These are phyloP conservation scores for Flaveria sonorensis DNA, from an alignment of 129 eudicot genomes.

Conservation along the genomic window DNA sequence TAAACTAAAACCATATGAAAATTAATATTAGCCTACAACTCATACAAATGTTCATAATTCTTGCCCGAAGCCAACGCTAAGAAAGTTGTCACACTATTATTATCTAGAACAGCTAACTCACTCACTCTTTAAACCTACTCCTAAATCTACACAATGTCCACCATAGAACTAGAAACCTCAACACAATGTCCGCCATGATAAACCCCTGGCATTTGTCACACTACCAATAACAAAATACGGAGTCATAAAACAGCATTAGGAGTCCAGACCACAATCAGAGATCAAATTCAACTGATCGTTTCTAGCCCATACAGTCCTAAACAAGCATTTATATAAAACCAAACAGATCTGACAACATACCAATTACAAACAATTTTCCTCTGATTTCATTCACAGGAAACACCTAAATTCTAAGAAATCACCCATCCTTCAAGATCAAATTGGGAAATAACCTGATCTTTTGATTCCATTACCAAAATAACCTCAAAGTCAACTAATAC, in stretches of 20 bases:
- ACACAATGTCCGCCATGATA: too few species aligned
- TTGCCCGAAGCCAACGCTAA: not conserved
- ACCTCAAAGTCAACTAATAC: not conserved
- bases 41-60: not conserved
- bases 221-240: not conserved
- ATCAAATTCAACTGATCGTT: not conserved
- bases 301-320: not conserved
- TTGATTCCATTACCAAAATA: not conserved
- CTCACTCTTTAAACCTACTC: too few species aligned
- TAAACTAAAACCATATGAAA: not conserved
- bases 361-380: not conserved
- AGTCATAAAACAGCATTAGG: not conserved
- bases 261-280: not conserved
- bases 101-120: too few species aligned
- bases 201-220: not conserved
- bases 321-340: not conserved
- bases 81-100: not conserved
- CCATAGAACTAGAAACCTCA: too few species aligned
- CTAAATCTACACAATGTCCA: too few species aligned
- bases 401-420: conserved; percentile 1
- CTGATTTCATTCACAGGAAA: conserved; percentile 9
- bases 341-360: conserved; percentile 26
- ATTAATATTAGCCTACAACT: not conserved
- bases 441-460: not conserved
- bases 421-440: not conserved